phyloP scores from a whole-genome alignment of 116 monocot species.

The Trichopus zeylanicus region DNA sequence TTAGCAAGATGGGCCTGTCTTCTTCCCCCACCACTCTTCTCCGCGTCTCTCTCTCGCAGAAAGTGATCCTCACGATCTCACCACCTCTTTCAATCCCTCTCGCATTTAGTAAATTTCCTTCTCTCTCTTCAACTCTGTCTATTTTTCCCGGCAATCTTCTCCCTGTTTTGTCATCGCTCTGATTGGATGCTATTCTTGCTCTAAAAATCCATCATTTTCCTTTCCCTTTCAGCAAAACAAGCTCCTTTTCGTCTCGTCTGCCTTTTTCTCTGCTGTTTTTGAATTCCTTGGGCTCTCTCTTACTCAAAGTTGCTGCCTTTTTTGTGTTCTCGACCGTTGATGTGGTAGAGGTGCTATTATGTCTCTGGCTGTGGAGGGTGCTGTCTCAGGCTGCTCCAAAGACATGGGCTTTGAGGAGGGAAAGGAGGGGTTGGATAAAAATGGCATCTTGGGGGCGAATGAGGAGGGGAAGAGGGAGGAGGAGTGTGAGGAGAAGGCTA shows the following conservation, averaged over 20 bases:
- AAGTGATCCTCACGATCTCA: no score
- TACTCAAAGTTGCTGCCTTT: conserved; percentile 5
- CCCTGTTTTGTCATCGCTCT: no score
- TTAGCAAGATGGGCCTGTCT: no score
- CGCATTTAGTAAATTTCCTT: no score
- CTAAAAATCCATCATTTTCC: no score
- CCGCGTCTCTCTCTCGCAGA: no score
- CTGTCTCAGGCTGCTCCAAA: conserved; percentile 26
- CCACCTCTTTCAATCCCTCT: no score
- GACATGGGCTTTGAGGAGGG: conserved; percentile 36
- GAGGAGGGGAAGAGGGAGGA: not conserved
- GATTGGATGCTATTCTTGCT: no score
- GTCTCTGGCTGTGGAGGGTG: conserved; percentile 41
- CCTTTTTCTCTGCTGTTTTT: not conserved
- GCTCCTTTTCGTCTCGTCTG: not conserved
- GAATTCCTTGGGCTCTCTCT: not conserved
- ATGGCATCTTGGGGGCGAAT: conserved; percentile 11
- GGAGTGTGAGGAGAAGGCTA: conserved; percentile 5
- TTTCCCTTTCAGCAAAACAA: no score
- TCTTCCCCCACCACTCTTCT: no score
- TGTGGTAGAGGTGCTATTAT: conserved; percentile 22
- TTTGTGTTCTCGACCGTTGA: conserved; percentile 26
- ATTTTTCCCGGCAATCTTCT: no score
- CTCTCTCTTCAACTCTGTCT: no score
- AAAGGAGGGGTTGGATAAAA: conserved; percentile 15